Base-by-base conservation (phyloP, 2,329 filamentous ascomycete genomes). In the Amauroascus niger region DNA sequence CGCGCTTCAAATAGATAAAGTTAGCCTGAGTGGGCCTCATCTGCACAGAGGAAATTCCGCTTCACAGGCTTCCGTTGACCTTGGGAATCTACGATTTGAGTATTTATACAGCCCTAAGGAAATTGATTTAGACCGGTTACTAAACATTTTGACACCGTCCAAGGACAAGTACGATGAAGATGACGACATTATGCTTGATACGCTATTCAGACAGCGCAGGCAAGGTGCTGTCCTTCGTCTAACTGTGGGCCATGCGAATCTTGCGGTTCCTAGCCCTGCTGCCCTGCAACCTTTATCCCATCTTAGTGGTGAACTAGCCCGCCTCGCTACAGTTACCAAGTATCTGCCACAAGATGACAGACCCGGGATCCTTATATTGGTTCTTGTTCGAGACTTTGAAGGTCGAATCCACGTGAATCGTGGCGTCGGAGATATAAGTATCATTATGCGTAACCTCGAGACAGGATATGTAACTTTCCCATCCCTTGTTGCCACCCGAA, bases 261-360 rank as follows among this genome's bases (percentile, higher is more conserved):
- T 84, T 20, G 74, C 78, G 3, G 71, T 93, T 14, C 75, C 76
- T 6, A 81, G 83, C 57, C 69, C 88, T 37, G 74, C 79, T 9
- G 81, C 85, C 59, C 71, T 95, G 14, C 74, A 79, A 8, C 79
- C 80, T 40, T 74, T 98, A 13, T 80, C 84, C 6, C 77, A 78
- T 9, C 77, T 98, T 7, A 84, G 80, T 0, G 83, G 87, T 58
- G 93, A 98, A 63, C 67, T 97, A 47, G 78, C 84, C 5, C 88
- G 86, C 60, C 75, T 98, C 4, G 87, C 89, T 0, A 90, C 83
- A 0, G 88, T 98, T 24, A 81, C 91, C 6, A 97, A 96, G 65
- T 97, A 97, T 66, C 76, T 98, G 1, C 91, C 93, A 0, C 91
- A 98, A 61, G 93, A 98, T 68, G 91, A 98, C 62, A 81, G 90